phyloP scores from a whole-genome alignment of 257 asterid genomes.

The Ophiorrhiza pumila region DNA sequence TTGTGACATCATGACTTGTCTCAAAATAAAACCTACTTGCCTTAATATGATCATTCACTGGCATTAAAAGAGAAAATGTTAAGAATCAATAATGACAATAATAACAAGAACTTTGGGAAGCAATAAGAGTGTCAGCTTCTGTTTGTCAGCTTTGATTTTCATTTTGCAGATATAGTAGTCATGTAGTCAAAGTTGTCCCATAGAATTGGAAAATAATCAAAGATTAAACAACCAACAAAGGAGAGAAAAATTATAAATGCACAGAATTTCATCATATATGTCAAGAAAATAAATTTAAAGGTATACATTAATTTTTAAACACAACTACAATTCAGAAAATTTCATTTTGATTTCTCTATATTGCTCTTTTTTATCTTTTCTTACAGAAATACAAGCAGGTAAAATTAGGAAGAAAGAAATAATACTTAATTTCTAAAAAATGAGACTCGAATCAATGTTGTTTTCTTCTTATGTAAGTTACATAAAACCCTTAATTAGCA shows the following conservation, averaged over 20 bases:
- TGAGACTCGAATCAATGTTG: too few species aligned
- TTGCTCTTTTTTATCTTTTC: too few species aligned
- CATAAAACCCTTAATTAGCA: too few species aligned
- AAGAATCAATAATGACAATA: constrained; percentile 10
- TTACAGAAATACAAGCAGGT: too few species aligned
- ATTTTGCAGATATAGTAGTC: neutral
- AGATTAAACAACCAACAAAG: neutral
- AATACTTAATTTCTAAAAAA: neutral
- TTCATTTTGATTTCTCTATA: neutral
- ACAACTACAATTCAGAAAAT: neutral
- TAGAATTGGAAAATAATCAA: neutral
- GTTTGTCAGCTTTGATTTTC: constrained; percentile 13
- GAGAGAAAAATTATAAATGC: neutral
- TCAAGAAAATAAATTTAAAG: neutral
- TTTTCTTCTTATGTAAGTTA: neutral
- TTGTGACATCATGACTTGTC: constrained; percentile 3
- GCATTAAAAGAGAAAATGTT: neutral
- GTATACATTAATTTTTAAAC: neutral
- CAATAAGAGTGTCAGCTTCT: constrained; percentile 15
- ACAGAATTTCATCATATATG: too few species aligned
- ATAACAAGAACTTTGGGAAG: constrained; percentile 7
- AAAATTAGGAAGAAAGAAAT: neutral
- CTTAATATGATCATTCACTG: neutral
- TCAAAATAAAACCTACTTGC: neutral
- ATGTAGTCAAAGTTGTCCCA: neutral